Base-by-base conservation (phyloP, 73 alveolate species). In the Paramecium pentaurelia region DNA sequence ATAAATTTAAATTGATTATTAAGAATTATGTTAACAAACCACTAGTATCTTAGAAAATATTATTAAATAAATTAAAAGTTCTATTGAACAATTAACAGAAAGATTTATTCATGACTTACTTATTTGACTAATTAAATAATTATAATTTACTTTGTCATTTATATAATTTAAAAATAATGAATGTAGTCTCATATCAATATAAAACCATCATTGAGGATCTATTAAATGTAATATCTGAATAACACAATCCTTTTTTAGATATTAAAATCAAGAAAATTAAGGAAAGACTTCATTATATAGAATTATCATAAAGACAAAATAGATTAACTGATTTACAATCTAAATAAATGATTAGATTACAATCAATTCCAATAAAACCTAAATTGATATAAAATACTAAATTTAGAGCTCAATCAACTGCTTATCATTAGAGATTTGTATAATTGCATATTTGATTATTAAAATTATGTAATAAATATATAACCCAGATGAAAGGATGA, bases 81-180 rank as follows among this genome's bases (percentile, higher is more conserved):
- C 28, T 25, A 44, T 80, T 7, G 91, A 80, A 12, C n/a, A 22
- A 18, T 64, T 80, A 14, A 80, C 91, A 40, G 47, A 80, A 36
- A 45, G 91, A 20, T 80, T 80, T 27, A 80, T 80, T 49, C 73
- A 80, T 18, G 91, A 80, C 58, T 45, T 80, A 80, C 58, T 80
- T 38, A 47, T 80, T 18, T 80, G 91, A 80, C 27, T 80, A 30
- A 28, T 40, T 73, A 30, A 18, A 54, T 54, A 54, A 54, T n/a
- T 54, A 54, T 54, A 16, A 2, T 54, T 22, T 54, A n/a, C 32
- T 54, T 18, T 18, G 30, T 18, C 14, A 54, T 54, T 14, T 16
- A 34, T 14, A 73, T 34, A 73, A 37, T 73, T 71, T 60, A 49
- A 54, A 54, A 54, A 51, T 22, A 18, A 64, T 64, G 84, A 64